Evolutionary conservation across 495 filamentous ascomycete species (phyloP), one percentile per base, ranked within the genome.

Genomic region (Xylaria longipes): DNA sequence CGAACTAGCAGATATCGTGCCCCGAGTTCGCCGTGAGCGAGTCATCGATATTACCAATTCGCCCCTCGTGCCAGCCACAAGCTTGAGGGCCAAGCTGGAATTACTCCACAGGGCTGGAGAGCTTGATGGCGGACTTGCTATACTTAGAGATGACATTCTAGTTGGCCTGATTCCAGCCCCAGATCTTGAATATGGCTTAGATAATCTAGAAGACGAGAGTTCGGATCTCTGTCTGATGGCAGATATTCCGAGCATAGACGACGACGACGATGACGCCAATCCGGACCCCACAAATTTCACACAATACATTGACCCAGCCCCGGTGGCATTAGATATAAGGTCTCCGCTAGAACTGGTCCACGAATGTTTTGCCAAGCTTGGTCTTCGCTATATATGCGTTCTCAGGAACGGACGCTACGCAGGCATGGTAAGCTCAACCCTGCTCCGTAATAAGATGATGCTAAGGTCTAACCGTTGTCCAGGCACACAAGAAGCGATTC

Each of bases 311-410:
- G 96, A 99, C 80, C 93, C 93, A 3, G 92, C 95, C 29, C 96
- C 96, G 1, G 85, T 99, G 20, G 89, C 95, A 8, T 84, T 99
- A 31, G 96, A 98, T 77, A 91, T 97, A 37, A 88, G 91, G 75
- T 95, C 91, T 1, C 94, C 96, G 2, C 96, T 99, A 86, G 95
- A 99, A 79, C 79, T 98, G 64, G 96, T 97, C 48, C 98, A 97
- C 73, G 95, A 99, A 78, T 97, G 94, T 75, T 99, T 98, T 82
- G 93, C 93, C 54, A 99, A 99, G 80, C 83, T 99, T 22, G 96
- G 96, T 1, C 79, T 99, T 71, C 86, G 96, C 68, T 98, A 98
- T 80, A 90, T 99, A 54, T 98, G 96, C 81, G 94, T 97, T 25
- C 80, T 97, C 31, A 87, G 84, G 48, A 89, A 97, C 76, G 96